Base-by-base conservation (phyloP, 2,329 filamentous ascomycete genomes). In the Aspergillus hiratsukae region DNA sequence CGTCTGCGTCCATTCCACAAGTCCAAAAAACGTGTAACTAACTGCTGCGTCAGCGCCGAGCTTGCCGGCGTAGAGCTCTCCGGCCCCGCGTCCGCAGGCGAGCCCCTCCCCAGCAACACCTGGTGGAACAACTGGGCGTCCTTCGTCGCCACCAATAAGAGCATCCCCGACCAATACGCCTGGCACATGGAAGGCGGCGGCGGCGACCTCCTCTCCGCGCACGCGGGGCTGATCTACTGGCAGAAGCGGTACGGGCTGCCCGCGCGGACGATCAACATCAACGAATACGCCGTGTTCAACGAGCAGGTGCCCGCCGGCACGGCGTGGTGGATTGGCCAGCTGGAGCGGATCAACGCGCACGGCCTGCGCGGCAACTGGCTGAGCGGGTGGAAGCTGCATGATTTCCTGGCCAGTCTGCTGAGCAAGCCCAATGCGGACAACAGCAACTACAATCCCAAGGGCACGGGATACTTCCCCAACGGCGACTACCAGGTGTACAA, bases 321-420 rank as follows among this genome's bases (percentile, higher is more conserved):
- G 1, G 78, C 73, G 0, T 81, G 73, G 69, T 81, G 75, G 68
- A 77, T 82, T 35, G 64, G 74, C 1, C 76, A 75, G 25, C 72
- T 81, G 1, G 79, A 81, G 57, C 72, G 79, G 19, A 40, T 50
- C 19, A 35, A 50, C 3, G 49, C 49, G 14, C n/a, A 9, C 8
- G 78, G 78, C 0, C 66, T 81, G 0, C 71, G 78, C 3, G 78
- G 75, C 0, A 80, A 81, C 57, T 81, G 79, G 79, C 71, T 71
- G 4, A 68, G 67, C 2, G 71, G 67, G n/a, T 66, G 61, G 19
- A 64, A 64, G 0, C 67, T 81, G 9, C 79, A 79, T 60, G 77
- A 81, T 55, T 75, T 73, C 21, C 55, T 80, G 25, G 78, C 76
- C 7, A 69, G 70, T 41, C 67, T 80, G n/a, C 54, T 79, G 1